phyloP scores from a whole-genome alignment of 208 protist species.

The Lotmaria passim region DNA sequence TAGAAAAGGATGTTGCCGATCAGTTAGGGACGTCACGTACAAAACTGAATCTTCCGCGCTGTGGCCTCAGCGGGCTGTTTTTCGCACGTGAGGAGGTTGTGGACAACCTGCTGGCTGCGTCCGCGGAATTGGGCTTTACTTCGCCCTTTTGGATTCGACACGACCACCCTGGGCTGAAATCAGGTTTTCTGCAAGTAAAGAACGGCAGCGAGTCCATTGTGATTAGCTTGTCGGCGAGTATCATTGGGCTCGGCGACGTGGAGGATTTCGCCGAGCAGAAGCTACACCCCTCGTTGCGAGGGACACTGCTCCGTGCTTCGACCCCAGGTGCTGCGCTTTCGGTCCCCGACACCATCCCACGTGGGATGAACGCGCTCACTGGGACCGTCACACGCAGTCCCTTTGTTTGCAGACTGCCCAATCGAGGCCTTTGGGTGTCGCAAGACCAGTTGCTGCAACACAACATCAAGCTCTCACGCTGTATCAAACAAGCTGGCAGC shows the following conservation, averaged over 20 bases:
- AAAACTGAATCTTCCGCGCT: conserved; percentile 45
- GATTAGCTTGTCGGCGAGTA: conserved; percentile 72
- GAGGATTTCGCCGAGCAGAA: conserved; percentile 46
- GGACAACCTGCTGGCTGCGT: conserved; percentile 87
- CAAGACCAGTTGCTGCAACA: conserved; percentile 82
- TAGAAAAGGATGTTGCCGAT: conserved; percentile 26
- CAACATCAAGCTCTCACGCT: conserved; percentile 37
- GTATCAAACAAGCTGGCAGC: conserved; percentile 24
- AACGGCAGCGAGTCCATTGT: conserved; percentile 84
- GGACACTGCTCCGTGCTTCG: not conserved
- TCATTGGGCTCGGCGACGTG: conserved; percentile 68
- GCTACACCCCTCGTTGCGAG: conserved; percentile 61
- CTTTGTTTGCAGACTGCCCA: conserved; percentile 66
- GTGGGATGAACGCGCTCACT: conserved; percentile 86
- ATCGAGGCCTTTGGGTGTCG: conserved; percentile 84
- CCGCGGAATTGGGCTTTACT: conserved; percentile 66
- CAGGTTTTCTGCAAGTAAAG: conserved; percentile 69
- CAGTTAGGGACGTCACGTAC: not conserved
- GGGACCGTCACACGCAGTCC: conserved; percentile 71
- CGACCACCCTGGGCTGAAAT: conserved; percentile 67
- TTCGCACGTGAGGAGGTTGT: conserved; percentile 88
- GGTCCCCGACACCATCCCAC: conserved; percentile 44
- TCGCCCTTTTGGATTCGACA: conserved; percentile 87
- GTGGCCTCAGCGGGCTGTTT: conserved; percentile 80
- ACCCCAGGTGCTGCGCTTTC: conserved; percentile 1